phyloP scores from a whole-genome alignment of 805 yeast species.

The Blastobotrys parvus region DNA sequence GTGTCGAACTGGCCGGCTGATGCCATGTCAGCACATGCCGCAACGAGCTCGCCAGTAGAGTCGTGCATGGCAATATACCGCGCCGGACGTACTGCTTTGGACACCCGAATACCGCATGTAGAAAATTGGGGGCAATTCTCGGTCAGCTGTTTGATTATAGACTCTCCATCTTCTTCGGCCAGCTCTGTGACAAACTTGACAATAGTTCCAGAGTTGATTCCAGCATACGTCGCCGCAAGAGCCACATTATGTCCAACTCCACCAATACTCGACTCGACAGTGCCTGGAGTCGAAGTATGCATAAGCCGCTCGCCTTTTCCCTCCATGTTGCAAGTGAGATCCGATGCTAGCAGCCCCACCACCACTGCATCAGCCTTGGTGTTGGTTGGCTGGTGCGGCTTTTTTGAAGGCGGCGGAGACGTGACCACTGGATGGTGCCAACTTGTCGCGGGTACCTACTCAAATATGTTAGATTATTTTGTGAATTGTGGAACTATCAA shows the following conservation, averaged over 20 bases:
- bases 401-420: no score
- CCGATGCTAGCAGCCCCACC: conserved; percentile 73
- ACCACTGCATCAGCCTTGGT: conserved; percentile 35
- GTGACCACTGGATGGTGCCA: no score
- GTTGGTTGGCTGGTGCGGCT: no score
- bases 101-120: conserved; percentile 34
- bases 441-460: no score
- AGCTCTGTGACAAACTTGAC: conserved; percentile 48
- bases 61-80: conserved; percentile 68
- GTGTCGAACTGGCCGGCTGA: conserved; percentile 45
- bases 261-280: conserved; percentile 50
- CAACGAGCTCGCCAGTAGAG: conserved; percentile 49
- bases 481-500: no score
- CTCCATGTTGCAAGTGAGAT: conserved; percentile 48
- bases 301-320: conserved; percentile 19
- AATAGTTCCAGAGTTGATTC: conserved; percentile 15
- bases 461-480: no score
- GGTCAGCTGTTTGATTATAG: conserved; percentile 11
- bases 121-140: conserved; percentile 22
- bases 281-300: conserved; percentile 70
- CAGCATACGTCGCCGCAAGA: conserved; percentile 43
- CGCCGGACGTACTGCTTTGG: conserved; percentile 40
- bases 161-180: conserved; percentile 30
- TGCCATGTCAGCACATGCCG: conserved; percentile 85
- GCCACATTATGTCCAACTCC: conserved; percentile 83